Percentiles rank a stretch among this genome's conserved stretches.
Conservation (phyloP, 768 basidiomycete species). For the Mycena indigotica region DNA sequence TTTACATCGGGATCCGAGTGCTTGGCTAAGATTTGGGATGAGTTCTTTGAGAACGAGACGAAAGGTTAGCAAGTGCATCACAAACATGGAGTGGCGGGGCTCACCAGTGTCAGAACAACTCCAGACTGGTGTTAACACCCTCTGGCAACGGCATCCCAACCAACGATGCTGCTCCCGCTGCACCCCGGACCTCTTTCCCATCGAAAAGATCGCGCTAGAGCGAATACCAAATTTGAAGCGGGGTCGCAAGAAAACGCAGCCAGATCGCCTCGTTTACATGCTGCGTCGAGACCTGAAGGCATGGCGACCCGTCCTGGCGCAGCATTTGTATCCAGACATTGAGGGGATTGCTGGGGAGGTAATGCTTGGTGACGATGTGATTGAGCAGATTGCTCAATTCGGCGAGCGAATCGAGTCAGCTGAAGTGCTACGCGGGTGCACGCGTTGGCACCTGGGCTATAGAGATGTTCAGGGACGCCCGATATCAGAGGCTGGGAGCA, state of each 20-base stretch:
- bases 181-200: slow-evolving; percentile 9
- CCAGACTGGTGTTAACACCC: neutral
- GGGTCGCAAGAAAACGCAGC: slow-evolving; percentile 7
- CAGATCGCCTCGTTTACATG: neutral
- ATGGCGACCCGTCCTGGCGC: slow-evolving; percentile 10
- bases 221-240: slow-evolving; percentile 9
- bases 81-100: neutral
- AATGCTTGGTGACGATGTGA: slow-evolving; percentile 3
- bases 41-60: slow-evolving; percentile 20
- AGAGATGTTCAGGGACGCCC: neutral
- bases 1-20: slow-evolving; percentile 9
- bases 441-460: slow-evolving; percentile 7
- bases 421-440: neutral
- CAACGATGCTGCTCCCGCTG: slow-evolving; percentile 21
- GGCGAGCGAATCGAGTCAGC: slow-evolving; percentile 8
- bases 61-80: slow-evolving; percentile 22
- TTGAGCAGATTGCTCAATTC: slow-evolving; percentile 13
- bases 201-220: slow-evolving; percentile 3
- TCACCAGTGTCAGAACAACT: neutral
- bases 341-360: slow-evolving; percentile 7
- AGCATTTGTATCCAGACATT: slow-evolving; percentile 11
- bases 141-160: neutral
- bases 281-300: slow-evolving; percentile 1
- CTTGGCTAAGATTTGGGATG: slow-evolving; percentile 18
- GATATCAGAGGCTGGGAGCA: neutral